Evolutionary conservation across 768 basidiomycete species (phyloP).

Genomic region (Imleria badia): DNA sequence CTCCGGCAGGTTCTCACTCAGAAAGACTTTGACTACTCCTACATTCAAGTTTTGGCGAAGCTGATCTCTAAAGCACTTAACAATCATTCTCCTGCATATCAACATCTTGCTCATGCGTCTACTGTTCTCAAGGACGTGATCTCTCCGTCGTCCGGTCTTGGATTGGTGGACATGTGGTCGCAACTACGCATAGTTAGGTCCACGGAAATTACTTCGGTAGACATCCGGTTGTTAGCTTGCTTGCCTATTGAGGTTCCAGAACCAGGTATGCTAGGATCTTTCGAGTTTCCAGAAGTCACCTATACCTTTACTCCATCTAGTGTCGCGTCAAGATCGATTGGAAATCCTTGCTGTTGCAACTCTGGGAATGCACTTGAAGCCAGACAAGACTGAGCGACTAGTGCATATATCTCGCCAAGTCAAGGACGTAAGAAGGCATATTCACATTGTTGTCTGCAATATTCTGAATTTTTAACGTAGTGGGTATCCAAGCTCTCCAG

Average conservation of each 20-base stretch:
- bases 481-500: constrained; percentile 12
- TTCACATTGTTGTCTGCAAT: not conserved
- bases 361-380: constrained; percentile 15
- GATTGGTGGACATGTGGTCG: constrained; percentile 72
- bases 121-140: constrained; percentile 47
- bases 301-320: constrained; percentile 7
- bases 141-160: constrained; percentile 67
- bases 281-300: not conserved
- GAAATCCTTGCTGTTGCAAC: constrained; percentile 25
- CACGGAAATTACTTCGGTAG: constrained; percentile 16
- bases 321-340: constrained; percentile 23
- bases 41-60: constrained; percentile 54
- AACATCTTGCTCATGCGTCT: constrained; percentile 32
- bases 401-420: constrained; percentile 19
- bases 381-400: constrained; percentile 6
- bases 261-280: constrained; percentile 11
- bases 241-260: not conserved
- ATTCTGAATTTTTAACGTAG: constrained; percentile 12
- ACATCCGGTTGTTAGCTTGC: constrained; percentile 19
- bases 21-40: constrained; percentile 61
- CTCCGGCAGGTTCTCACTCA: constrained; percentile 43
- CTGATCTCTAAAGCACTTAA: constrained; percentile 50
- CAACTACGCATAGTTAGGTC: constrained; percentile 32
- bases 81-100: constrained; percentile 35
- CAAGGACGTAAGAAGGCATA: constrained; percentile 19